Base-by-base conservation (phyloP, 768 basidiomycete species). In the Tylopilus rubrobrunneus region DNA sequence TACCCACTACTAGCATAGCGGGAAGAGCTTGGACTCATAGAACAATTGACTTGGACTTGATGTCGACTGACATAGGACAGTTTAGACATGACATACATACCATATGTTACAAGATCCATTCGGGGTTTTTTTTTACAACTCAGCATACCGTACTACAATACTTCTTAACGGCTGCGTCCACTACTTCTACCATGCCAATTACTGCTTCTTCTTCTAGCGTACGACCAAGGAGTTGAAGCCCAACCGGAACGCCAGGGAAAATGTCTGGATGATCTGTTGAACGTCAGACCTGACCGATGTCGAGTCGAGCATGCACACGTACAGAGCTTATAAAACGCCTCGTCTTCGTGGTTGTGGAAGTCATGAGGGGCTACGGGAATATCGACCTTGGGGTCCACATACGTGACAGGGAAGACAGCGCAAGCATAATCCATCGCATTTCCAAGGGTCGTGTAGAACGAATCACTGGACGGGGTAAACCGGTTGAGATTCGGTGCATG, bases 161-260 rank as follows among this genome's bases (percentile, higher is more conserved):
- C 43, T 56, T 65, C 61, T 67, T 71, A 7, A 76, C 48, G 11
- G 76, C 75, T 4, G 58, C 65, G 27, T 73, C 73, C 12, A 78
- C 74, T 6, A 78, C 63, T 56, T 77, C 76, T 4, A 74, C 73
- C 74, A 81, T 77, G 5, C 65, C 68, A 10, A 82, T 69, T 17
- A 82, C 77, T 0, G 77, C 80, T 61, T 82, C 80, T 49, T 82
- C 80, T 60, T 82, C 80, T 43, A 70, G 67, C 33, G 71, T 74
- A 25, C 73, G 68, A 4, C 79, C 80, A 7, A 77, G 67, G 12
- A 81, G 65, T 62, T 83, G 81, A 43, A 83, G 65, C 15, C 70
- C 69, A 7, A 81, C 69, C 2, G 80, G 79, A n/a, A 74, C 71
- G 15, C 73, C 74, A 6, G 69, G 62, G 58, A 76, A 78, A 15